phyloP scores from a whole-genome alignment of 2,329 filamentous ascomycete genomes.

The Ascochyta lentis region DNA sequence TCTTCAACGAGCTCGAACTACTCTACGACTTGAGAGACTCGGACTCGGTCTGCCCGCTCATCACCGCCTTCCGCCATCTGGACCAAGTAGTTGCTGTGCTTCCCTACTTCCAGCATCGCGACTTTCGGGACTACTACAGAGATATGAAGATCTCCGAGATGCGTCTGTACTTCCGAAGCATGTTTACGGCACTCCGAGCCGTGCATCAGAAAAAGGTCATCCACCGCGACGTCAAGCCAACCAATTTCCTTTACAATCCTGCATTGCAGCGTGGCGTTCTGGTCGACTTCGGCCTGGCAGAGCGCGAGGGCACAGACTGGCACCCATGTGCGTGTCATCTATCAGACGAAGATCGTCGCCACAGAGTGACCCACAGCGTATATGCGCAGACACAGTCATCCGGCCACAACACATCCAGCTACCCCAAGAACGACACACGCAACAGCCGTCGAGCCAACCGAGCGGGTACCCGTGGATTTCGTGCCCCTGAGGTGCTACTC shows the following conservation, averaged over 20 bases:
- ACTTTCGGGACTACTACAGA: slow-evolving; percentile 94
- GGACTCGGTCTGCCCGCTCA: slow-evolving; percentile 87
- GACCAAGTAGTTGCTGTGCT: slow-evolving; percentile 96
- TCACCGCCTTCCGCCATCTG: slow-evolving; percentile 93
- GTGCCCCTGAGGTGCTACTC: slow-evolving; percentile 93
- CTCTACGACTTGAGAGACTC: slow-evolving; percentile 86
- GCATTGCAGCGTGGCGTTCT: slow-evolving; percentile 81
- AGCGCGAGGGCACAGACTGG: slow-evolving; percentile 72
- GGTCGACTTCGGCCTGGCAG: slow-evolving; percentile 98
- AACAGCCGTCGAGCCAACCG: slow-evolving; percentile 90
- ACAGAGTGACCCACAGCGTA: slow-evolving; percentile 61
- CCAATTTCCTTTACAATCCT: slow-evolving; percentile 94
- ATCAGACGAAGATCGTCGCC: slow-evolving; percentile 65
- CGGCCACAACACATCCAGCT: slow-evolving; percentile 62
- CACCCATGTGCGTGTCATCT: slow-evolving; percentile 85
- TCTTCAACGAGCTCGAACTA: slow-evolving; percentile 94
- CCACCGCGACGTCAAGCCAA: slow-evolving; percentile 96
- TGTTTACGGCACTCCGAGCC: slow-evolving; percentile 83
- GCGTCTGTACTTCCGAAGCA: slow-evolving; percentile 83
- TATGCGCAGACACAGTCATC: slow-evolving; percentile 62
- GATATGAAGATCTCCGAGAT: slow-evolving; percentile 87
- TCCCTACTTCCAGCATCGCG: slow-evolving; percentile 93
- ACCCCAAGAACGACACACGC: slow-evolving; percentile 88
- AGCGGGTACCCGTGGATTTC: slow-evolving; percentile 92
- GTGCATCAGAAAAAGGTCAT: slow-evolving; percentile 87